These are phyloP conservation scores for Heliocybe sulcata DNA, from an alignment of 1,284 basidiomycete species.

Conservation along the genomic window DNA sequence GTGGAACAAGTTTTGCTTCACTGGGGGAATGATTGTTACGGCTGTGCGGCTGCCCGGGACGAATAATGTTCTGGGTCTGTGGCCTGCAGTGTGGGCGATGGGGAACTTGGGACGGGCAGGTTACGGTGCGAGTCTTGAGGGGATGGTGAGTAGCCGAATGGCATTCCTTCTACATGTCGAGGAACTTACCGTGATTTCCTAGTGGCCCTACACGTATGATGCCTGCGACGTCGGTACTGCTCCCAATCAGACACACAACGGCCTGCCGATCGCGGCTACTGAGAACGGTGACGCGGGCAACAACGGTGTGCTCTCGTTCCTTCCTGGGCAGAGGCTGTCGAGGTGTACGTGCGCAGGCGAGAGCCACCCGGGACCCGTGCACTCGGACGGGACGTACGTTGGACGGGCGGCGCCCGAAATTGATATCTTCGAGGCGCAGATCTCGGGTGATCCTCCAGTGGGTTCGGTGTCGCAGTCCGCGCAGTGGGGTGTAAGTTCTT, in stretches of 20 bases:
- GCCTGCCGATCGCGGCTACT: slow-evolving; percentile 29
- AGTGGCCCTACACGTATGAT: slow-evolving; percentile 54
- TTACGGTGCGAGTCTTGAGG: slow-evolving; percentile 54
- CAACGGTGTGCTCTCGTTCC: slow-evolving; percentile 28
- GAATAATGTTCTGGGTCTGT: slow-evolving; percentile 44
- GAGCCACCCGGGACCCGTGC: slow-evolving; percentile 48
- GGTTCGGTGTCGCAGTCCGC: slow-evolving; percentile 39
- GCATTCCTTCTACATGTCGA: neutral
- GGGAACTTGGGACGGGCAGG: slow-evolving; percentile 52
- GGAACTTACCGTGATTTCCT: neutral
- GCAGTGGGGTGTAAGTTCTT: slow-evolving; percentile 31
- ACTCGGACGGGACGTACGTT: slow-evolving; percentile 40
- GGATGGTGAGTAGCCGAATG: slow-evolving; percentile 24
- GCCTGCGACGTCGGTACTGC: slow-evolving; percentile 52
- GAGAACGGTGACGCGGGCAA: slow-evolving; percentile 34
- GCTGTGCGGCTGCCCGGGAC: slow-evolving; percentile 52
- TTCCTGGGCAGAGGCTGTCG: slow-evolving; percentile 40
- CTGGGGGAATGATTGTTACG: slow-evolving; percentile 63
- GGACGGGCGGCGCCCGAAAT: slow-evolving; percentile 44
- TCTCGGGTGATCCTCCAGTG: slow-evolving; percentile 16
- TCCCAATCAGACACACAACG: slow-evolving; percentile 36
- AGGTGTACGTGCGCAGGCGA: slow-evolving; percentile 50
- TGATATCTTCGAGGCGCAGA: slow-evolving; percentile 38
- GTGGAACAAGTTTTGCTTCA: slow-evolving; percentile 79
- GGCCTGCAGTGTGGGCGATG: slow-evolving; percentile 51